Evolutionary conservation across 495 filamentous ascomycete genomes (phyloP), one percentile per base, ranked within the genome.

Genomic region (Copromyces sp.): DNA sequence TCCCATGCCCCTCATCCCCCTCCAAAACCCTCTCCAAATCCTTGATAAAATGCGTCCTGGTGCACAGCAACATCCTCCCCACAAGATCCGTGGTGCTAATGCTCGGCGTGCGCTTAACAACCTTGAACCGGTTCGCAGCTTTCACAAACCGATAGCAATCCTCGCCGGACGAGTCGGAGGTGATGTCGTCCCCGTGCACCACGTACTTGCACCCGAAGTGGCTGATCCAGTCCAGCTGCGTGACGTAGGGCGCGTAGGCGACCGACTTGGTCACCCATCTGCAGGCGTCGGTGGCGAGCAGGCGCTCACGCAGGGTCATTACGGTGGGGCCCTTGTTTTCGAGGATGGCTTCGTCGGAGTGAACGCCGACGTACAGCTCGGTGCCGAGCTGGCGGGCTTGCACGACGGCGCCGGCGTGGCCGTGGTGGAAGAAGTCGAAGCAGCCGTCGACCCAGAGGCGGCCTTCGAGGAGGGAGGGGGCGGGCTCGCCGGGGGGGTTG

Each of bases 141-240:
- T 98, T 98, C 70, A 99, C 95, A 79, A 91, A 97, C 74, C 96
- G 90, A 82, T 99, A 99, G 83, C 96, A 98, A 82, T 99, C 95
- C 78, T 97, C 89, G 9, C 95, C 95, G 72, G 87, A 88, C 78
- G 89, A 90, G 78, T 99, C 95, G 0, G 93, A 97, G 3, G 95
- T 98, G 73, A 98, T 95, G 80, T 99, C 95, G 77, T 99, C 96
- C 38, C 95, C 95, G 80, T 99, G 95, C 7, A 97, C 94, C 3
- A 99, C 95, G 79, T 93, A 98, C 75, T 89, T 86, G 84, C 95
- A 98, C 42, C 95, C 94, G 75, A 94, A 97, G 78, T 95, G 93
- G 68, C 91, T 92, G 73, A 99, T 96, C 93, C 94, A 98, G 20
- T 91, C 89, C 40, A 98, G 86, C 69, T 90, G 90, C 39, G 95